Evolutionary conservation across 352 stramenopile genomes (phyloP), one percentile per base, ranked within the genome.

Genomic region (Globisporangium paddicum): DNA sequence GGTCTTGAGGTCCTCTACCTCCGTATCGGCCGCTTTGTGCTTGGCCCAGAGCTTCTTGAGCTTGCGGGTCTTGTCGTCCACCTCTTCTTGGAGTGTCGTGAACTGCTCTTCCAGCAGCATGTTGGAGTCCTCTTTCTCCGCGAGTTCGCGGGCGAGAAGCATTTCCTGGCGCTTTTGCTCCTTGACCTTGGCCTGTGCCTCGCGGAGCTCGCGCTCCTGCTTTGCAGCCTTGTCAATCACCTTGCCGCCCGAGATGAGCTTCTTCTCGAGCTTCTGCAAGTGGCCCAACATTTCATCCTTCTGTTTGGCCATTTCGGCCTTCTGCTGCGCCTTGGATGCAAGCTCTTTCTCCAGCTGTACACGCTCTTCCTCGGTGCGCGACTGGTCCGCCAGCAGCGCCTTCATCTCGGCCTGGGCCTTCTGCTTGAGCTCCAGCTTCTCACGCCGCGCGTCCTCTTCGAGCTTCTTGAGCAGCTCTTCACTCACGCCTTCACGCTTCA

Each of bases 41-140:
- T 98, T 98, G 16, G 69, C 71, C 79, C 82, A 97, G 16, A 98
- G 67, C 64, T 98, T 98, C 61, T 98, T 97, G 26, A 99, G 75
- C 68, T 99, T 98, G 19, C 88, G 87, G 0, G 93, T 98, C 70
- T 98, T 98, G 42, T 90, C 88, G 49, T 97, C 82, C 5, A 98
- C 90, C 63, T 98, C 89, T 38, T 98, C 93, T 32, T 90, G 81
- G 21, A 97, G 57, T 13, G 73, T 93, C 34, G 73, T 74, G 65
- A 96, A 98, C 66, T 97, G 89, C 55, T 98, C 90, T 60, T 98
- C 86, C 4, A 98, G 66, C 30, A 96, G 51, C 63, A 98, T 67
- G 53, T 97, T 97, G 25, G 84, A 93, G 60, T 98, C 95, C 57
- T 98, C 96, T 50, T 97, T 91, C 62, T 98, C 93, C 1, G 86